Conservation (phyloP, 495 filamentous ascomycete species). For the Penicillium pancosmium region DNA sequence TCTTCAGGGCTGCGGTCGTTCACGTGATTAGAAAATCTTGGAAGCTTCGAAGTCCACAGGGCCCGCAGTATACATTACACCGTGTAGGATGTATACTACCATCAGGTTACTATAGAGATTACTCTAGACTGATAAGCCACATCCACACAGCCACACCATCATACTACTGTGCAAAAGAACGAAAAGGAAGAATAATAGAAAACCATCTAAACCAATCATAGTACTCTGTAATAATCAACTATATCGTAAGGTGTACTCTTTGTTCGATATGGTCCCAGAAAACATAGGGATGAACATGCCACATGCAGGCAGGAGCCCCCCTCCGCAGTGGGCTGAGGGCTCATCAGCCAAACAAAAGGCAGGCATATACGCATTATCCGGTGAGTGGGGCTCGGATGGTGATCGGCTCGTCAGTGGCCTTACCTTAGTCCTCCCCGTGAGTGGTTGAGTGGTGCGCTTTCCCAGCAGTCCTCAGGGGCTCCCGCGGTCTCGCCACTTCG, state of each 20-base stretch:
- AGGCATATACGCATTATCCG: conserved; percentile 22
- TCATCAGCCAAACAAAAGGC: conserved; percentile 22
- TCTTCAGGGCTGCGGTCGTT: background rate
- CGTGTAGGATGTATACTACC: conserved; percentile 3
- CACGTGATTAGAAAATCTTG: background rate
- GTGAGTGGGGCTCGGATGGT: conserved; percentile 28
- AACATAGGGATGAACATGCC: background rate
- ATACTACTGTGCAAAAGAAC: too few relatives aligned
- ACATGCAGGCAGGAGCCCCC: background rate
- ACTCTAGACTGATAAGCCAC: background rate
- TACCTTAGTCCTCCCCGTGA: conserved; percentile 14
- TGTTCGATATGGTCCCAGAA: too few relatives aligned
- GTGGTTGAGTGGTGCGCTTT: background rate
- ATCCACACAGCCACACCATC: too few relatives aligned
- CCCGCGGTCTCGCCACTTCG: conserved; percentile 46
- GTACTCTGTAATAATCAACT: too few relatives aligned
- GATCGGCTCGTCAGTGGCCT: conserved; percentile 45
- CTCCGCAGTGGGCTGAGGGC: conserved; percentile 12
- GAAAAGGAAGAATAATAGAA: too few relatives aligned
- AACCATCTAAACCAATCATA: too few relatives aligned
- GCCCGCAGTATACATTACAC: background rate
- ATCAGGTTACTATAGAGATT: background rate
- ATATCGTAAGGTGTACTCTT: too few relatives aligned
- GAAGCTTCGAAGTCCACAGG: background rate
- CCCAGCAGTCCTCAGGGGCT: conserved; percentile 21